Evolutionary conservation across 2,329 filamentous ascomycete genomes (phyloP), one percentile per base, ranked within the genome.

Genomic region (Botryosphaeria dothidea): DNA sequence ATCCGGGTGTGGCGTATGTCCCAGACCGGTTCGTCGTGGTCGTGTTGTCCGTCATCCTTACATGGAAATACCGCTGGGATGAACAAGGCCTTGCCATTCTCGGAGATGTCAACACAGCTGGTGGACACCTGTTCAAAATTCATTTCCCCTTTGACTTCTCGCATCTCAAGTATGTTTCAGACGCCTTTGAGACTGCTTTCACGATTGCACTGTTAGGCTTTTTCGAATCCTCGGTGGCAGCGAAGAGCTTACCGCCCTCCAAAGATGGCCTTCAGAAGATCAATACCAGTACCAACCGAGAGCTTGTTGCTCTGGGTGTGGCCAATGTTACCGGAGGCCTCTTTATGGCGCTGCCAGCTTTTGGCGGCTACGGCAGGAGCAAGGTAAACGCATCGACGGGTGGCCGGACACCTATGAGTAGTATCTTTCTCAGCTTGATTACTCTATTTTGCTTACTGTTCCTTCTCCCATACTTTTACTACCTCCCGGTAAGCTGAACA

Each of bases 191-290:
- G 60, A 98, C 95, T 0, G 91, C 92, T 0, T 97, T 99, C 73
- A 84, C 98, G 62, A 97, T 99, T 68, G 92, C 93, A 0, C 84
- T 99, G 25, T 88, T 99, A 0, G 95, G 95, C n/a, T 99, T 99
- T 79, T 99, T 99, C 72, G 95, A 99, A 78, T 97, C 92, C 2
- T 97, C 93, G 0, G 93, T 99, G 13, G 95, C 95, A 1, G 95
- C 95, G 38, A 98, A 98, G 79, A 94, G 92, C 67, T 81, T 99
- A 2, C 74, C 75, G 13, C 45, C 43, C 3, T 25, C 64, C 25
- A 51, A 52, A 15, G 64, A 65, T 27, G 91, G 90, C 15, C 89
- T 97, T 34, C 86, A 91, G 66, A 90, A 88, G 34, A 92, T 97
- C 74, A 87, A 90, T 61, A 83, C 97, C 46, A 97, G 93, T 74